phyloP scores from a whole-genome alignment of 805 yeast species.

The Kockiozyma suomiensis region DNA sequence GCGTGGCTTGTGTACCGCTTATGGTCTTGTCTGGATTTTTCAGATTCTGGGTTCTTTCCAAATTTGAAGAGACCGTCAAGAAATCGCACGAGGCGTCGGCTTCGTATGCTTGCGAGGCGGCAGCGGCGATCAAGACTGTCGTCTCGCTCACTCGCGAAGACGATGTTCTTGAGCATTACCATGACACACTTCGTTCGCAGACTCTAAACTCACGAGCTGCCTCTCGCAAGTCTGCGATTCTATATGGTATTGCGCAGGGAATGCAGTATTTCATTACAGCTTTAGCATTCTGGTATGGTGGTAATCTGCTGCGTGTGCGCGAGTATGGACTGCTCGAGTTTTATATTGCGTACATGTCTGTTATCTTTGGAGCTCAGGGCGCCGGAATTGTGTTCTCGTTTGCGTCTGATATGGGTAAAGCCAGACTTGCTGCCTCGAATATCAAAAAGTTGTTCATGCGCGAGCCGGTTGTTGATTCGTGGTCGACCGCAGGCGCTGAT shows the following conservation, averaged over 20 bases:
- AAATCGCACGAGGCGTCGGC: constrained; percentile 47
- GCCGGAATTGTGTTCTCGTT: constrained; percentile 48
- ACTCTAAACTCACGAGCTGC: constrained; percentile 43
- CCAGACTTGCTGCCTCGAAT: constrained; percentile 44
- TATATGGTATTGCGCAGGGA: constrained; percentile 47
- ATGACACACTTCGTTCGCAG: constrained; percentile 24
- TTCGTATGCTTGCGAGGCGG: constrained; percentile 47
- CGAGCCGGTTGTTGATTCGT: constrained; percentile 45
- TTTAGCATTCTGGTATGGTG: constrained; percentile 51
- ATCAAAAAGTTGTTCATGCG: constrained; percentile 42
- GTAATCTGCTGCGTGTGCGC: constrained; percentile 42
- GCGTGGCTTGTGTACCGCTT: constrained; percentile 44
- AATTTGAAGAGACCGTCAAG: constrained; percentile 45
- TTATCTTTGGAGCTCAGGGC: constrained; percentile 49
- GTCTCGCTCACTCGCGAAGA: constrained; percentile 48
- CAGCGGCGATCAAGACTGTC: constrained; percentile 48
- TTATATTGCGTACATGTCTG: constrained; percentile 47
- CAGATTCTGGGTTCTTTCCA: constrained; percentile 44
- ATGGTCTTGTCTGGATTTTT: constrained; percentile 47
- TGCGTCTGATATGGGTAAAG: constrained; percentile 52
- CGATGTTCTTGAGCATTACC: constrained; percentile 43
- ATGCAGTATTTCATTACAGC: constrained; percentile 48
- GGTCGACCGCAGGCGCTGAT: constrained; percentile 39
- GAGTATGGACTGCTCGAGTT: constrained; percentile 42
- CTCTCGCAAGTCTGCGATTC: constrained; percentile 38